Percentiles rank a stretch among this genome's conserved stretches.
Evolutionary conservation across 2,329 filamentous ascomycete species (phyloP).

Genomic region (Dactylonectria estremocensis): DNA sequence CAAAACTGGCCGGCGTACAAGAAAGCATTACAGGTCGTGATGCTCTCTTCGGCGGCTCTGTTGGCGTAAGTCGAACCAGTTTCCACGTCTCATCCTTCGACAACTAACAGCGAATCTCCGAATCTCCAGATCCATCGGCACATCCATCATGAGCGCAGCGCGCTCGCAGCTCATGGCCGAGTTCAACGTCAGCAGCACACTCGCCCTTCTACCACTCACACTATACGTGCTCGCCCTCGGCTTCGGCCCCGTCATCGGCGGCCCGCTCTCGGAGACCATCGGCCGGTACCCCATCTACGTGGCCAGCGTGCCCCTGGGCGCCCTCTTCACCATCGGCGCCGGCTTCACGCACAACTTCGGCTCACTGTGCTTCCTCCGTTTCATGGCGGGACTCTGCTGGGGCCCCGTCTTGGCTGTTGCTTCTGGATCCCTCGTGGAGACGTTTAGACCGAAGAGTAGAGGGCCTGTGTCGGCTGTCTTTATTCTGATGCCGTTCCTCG

Average conservation of each 20-base stretch:
- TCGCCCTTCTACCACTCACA: conserved; percentile 71
- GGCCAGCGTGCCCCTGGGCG: conserved; percentile 61
- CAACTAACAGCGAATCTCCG: not conserved
- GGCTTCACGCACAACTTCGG: conserved; percentile 67
- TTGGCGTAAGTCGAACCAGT: conserved; percentile 53
- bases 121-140: conserved; percentile 63
- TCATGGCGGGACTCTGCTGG: conserved; percentile 69
- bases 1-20: conserved; percentile 64
- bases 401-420: conserved; percentile 65
- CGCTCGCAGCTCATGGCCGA: conserved; percentile 60
- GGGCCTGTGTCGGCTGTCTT: conserved; percentile 62
- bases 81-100: not conserved
- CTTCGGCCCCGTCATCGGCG: conserved; percentile 72
- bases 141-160: conserved; percentile 67
- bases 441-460: conserved; percentile 59
- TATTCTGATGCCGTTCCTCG: conserved; percentile 67
- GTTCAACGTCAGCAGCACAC: conserved; percentile 69
- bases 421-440: conserved; percentile 66
- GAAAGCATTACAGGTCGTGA: conserved; percentile 58
- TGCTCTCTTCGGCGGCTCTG: conserved; percentile 58
- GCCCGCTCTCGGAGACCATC: conserved; percentile 71
- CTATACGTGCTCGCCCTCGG: conserved; percentile 73
- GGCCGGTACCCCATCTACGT: conserved; percentile 70
- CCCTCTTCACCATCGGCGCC: conserved; percentile 70
- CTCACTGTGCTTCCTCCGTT: conserved; percentile 67